Conservation (phyloP, 768 basidiomycete genomes). For the Flagelloscypha sp. region DNA sequence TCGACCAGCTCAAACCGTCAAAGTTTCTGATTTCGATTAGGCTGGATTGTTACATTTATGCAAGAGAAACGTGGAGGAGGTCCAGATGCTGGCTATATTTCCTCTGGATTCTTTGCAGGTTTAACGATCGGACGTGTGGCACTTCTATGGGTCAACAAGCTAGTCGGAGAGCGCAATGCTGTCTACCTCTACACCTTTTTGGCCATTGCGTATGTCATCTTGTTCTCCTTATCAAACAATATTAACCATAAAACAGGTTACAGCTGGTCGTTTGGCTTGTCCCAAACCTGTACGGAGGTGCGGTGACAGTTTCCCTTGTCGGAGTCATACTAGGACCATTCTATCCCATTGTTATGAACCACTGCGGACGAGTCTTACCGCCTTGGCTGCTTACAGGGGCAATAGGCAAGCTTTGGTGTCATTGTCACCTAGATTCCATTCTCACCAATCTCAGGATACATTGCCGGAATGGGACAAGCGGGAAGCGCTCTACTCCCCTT, state of each 20-base stretch:
- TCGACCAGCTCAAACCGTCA: too few species aligned
- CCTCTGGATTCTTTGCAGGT: constrained; percentile 33
- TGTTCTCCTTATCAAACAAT: not conserved
- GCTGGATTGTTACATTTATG: constrained; percentile 35
- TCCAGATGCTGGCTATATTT: constrained; percentile 32
- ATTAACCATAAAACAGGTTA: constrained; percentile 14
- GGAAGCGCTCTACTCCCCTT: constrained; percentile 21
- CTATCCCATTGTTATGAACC: constrained; percentile 24
- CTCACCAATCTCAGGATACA: constrained; percentile 15
- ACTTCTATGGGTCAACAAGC: constrained; percentile 46
- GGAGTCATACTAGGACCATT: constrained; percentile 33
- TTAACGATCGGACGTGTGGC: constrained; percentile 49
- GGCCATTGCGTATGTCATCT: constrained; percentile 25
- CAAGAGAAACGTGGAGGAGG: constrained; percentile 29
- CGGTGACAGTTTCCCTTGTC: constrained; percentile 28
- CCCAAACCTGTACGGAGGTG: constrained; percentile 25
- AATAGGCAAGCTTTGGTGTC: too few species aligned
- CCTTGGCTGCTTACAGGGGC: constrained; percentile 12
- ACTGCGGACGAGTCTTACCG: constrained; percentile 12
- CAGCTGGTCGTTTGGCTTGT: constrained; percentile 33
- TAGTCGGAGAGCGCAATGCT: constrained; percentile 26
- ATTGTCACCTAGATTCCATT: not conserved
- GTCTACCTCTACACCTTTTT: constrained; percentile 28
- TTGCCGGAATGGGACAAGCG: constrained; percentile 18
- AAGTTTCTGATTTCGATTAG: too few species aligned